These are phyloP conservation scores for Ogataea ganodermae DNA, from an alignment of 805 yeast species.

Conservation along the genomic window DNA sequence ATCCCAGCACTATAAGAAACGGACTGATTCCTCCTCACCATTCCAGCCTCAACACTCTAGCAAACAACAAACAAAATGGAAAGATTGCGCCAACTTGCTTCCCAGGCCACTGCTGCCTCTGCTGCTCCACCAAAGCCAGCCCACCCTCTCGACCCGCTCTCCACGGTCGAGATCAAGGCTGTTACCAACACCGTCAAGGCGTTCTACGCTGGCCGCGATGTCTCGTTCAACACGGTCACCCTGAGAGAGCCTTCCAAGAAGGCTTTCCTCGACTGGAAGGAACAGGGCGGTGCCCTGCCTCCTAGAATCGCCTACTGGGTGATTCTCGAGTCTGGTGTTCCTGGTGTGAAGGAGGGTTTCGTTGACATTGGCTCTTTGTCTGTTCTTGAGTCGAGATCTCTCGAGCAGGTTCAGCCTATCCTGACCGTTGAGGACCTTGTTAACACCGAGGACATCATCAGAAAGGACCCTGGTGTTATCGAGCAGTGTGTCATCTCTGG, in stretches of 20 bases:
- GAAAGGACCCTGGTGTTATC: conserved; percentile 70
- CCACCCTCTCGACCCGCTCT: conserved; percentile 74
- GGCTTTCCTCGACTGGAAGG: conserved; percentile 66
- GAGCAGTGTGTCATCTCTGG: conserved; percentile 74
- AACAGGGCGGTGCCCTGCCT: conserved; percentile 58
- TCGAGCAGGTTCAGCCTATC: conserved; percentile 72
- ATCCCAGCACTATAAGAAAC: not conserved
- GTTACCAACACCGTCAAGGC: conserved; percentile 55
- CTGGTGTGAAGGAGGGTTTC: conserved; percentile 71
- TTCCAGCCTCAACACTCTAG: not conserved
- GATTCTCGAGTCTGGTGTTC: conserved; percentile 54
- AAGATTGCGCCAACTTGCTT: conserved; percentile 64
- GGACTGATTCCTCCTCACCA: not conserved
- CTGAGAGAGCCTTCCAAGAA: conserved; percentile 70
- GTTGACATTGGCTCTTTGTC: conserved; percentile 55
- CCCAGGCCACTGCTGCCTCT: conserved; percentile 58
- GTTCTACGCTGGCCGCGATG: conserved; percentile 44
- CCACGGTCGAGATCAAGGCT: conserved; percentile 60
- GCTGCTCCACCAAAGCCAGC: conserved; percentile 56
- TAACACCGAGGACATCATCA: conserved; percentile 61
- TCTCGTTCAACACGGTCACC: conserved; percentile 69
- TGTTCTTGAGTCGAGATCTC: conserved; percentile 48
- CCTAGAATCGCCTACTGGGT: conserved; percentile 71
- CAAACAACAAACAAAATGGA: conserved; percentile 45
- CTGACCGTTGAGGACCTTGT: conserved; percentile 69